phyloP scores from a whole-genome alignment of 768 basidiomycete species.

The Russula vinacea region DNA sequence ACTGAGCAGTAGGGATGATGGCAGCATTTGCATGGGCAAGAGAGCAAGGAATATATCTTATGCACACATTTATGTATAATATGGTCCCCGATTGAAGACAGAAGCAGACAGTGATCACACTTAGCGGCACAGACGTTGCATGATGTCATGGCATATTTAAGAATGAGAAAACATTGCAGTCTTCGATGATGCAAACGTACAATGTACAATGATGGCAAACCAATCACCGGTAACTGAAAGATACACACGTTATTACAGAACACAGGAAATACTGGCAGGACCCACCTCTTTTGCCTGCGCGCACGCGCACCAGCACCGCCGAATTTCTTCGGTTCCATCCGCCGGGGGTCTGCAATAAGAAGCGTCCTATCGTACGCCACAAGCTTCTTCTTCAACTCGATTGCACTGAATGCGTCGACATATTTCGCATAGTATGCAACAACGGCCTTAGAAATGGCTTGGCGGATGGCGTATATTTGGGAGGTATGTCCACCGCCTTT shows the following conservation, averaged over 20 bases:
- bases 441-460: conserved; percentile 96
- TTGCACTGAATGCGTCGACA: conserved; percentile 92
- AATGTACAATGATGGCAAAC: conserved; percentile 35
- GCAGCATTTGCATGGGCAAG: not conserved
- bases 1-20: conserved; percentile 8
- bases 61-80: conserved; percentile 9
- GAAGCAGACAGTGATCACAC: not conserved
- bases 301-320: conserved; percentile 98
- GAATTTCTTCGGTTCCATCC: conserved; percentile 99
- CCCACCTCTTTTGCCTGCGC: conserved; percentile 94
- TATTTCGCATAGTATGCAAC: conserved; percentile 99
- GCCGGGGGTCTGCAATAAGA: conserved; percentile 89
- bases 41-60: conserved; percentile 2
- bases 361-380: conserved; percentile 92
- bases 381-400: conserved; percentile 97
- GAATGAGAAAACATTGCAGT: conserved; percentile 39
- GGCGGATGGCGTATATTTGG: conserved; percentile 97
- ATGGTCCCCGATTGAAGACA: not conserved
- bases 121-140: conserved; percentile 37
- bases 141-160: conserved; percentile 39
- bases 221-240: conserved; percentile 72
- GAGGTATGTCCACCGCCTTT: conserved; percentile 99
- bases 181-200: conserved; percentile 47
- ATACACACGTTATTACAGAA: not conserved
- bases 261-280: conserved; percentile 8